Evolutionary conservation across 164 flowering plant species (phyloP), one percentile per base, ranked within the genome.

Genomic region (Pachysandra terminalis): DNA sequence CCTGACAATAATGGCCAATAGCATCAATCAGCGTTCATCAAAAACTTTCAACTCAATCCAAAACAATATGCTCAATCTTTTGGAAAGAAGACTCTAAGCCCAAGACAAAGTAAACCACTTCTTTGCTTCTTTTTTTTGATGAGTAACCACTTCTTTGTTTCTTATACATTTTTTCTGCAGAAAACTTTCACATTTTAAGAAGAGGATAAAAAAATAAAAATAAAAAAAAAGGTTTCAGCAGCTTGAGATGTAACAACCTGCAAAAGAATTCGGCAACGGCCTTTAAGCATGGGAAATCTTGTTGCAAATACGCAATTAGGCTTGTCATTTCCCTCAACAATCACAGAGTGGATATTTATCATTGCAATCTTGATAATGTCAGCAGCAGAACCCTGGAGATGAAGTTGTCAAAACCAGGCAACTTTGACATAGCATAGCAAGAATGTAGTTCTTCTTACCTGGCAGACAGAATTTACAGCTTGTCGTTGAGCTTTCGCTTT

Each of bases 401-500:
- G 24, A 53, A 71, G 26, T 27, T 16, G 21, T 77, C 59, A 71
- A 68, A 56, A 67, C 17, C 55, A 59, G 41, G 17, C 40, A 45
- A 19, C 25, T n/a, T 51, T 19, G 59, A 64, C 10, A n/a, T 62
- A 49, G 27, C 48, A 12, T 0, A 54, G 55, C 48, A 19, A 15
- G 48, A 57, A 35, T 17, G 13, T 35, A 10, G 40, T 26, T 68
- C 64, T 24, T 35, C 26, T 10, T 80, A 96, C 99, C 96, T 93
- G 98, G 76, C 98, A 96, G 41, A 96, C 87, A 62, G 99, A 93
- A 83, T 93, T 93, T 52, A 93, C 97, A 68, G 97, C 99, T 82
- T 96, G 99, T 71, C 98, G 87, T 81, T 87, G 93, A 74, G 98
- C 98, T 80, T 91, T 96, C n/a, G 93, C 89, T 79, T 87, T 88